These are phyloP conservation scores for Amanita jacksonii DNA, from an alignment of 768 basidiomycete genomes.

Conservation along the genomic window DNA sequence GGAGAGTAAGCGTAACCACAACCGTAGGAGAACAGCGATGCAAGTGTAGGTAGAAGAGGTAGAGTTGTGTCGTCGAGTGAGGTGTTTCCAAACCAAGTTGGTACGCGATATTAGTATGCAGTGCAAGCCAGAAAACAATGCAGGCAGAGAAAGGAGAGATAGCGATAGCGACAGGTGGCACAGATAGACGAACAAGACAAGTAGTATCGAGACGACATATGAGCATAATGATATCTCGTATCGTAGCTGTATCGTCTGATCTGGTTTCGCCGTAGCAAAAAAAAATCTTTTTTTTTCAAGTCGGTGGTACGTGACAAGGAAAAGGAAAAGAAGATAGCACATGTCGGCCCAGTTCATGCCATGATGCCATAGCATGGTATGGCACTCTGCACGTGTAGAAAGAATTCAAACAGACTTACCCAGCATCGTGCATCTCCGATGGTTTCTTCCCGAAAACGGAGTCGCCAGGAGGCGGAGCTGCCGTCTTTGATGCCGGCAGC, in stretches of 20 bases:
- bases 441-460: conserved; percentile 50
- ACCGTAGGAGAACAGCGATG: too few relatives aligned
- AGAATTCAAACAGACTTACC: conserved; percentile 59
- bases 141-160: conserved; percentile 8
- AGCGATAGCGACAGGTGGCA: not conserved
- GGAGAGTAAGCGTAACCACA: conserved; percentile 13
- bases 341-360: too few relatives aligned
- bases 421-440: conserved; percentile 73
- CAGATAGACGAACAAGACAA: too few relatives aligned
- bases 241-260: conserved; percentile 8
- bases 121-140: conserved; percentile 12
- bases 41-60: too few relatives aligned
- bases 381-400: too few relatives aligned
- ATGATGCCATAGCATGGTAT: too few relatives aligned
- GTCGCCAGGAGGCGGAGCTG: conserved; percentile 15
- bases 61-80: too few relatives aligned
- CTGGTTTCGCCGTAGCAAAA: conserved; percentile 2
- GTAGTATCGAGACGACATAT: not conserved
- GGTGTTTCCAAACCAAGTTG: conserved; percentile 14
- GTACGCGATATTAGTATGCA: conserved; percentile 16
- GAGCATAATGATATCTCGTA: conserved; percentile 9
- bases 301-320: conserved; percentile 3
- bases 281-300: too few relatives aligned
- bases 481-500: conserved; percentile 13
- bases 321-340: conserved; percentile 4